phyloP scores from a whole-genome alignment of 768 basidiomycete species.

The Mycena floridula region DNA sequence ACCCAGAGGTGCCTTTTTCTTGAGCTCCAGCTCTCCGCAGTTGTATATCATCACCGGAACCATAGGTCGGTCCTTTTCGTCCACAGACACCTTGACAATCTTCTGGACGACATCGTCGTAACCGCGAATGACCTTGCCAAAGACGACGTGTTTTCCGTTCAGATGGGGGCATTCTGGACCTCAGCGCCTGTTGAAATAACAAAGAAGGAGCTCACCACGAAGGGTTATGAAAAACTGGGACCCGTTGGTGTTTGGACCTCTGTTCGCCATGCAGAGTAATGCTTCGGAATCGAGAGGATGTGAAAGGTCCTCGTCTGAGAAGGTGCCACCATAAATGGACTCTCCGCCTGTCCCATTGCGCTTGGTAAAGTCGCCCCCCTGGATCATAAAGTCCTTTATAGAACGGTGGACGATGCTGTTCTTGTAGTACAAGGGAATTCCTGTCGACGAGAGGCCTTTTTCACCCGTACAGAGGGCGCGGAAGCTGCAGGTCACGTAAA shows the following conservation, averaged over 20 bases:
- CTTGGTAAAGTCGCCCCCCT: constrained; percentile 81
- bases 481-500: constrained; percentile 45
- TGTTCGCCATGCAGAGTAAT: constrained; percentile 88
- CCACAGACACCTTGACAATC: constrained; percentile 60
- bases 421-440: constrained; percentile 80
- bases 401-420: constrained; percentile 72
- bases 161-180: constrained; percentile 57
- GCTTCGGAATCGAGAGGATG: constrained; percentile 61
- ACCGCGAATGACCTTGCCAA: constrained; percentile 52
- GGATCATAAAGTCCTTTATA: constrained; percentile 76
- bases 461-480: constrained; percentile 84
- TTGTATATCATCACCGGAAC: constrained; percentile 63
- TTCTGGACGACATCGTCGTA: constrained; percentile 52
- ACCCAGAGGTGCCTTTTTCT: constrained; percentile 30
- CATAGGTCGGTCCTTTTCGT: constrained; percentile 69
- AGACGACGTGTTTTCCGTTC: constrained; percentile 60
- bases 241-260: constrained; percentile 77
- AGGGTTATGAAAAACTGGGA: constrained; percentile 88
- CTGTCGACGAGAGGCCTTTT: constrained; percentile 61
- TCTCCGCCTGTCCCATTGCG: constrained; percentile 78
- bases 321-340: constrained; percentile 72
- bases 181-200: background rate
- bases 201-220: constrained; percentile 14
- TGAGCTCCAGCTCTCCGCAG: constrained; percentile 82
- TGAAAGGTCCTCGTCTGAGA: constrained; percentile 71